Base-by-base conservation (phyloP, 2,329 filamentous ascomycete genomes). In the Sporothrix curviconia region DNA sequence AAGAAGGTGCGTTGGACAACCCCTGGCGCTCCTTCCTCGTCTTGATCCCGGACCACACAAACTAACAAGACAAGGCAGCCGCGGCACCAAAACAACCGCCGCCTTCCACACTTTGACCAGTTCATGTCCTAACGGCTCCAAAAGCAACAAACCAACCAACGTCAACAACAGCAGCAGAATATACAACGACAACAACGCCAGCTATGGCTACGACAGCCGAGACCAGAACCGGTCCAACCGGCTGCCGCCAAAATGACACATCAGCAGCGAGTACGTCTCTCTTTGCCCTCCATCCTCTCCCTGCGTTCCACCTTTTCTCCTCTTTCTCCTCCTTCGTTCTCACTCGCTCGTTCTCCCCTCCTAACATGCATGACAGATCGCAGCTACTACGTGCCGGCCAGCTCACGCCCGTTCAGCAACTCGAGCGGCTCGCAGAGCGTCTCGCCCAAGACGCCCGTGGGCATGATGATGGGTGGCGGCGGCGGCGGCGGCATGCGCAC, bases 401-500 rank as follows among this genome's bases (percentile, higher is more conserved):
- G 67, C 71, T 86, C 57, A 89, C 85, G 11, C 85, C 85, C 51
- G 74, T 80, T n/a, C 51, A 89, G 84, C 69, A 78, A 78, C 57
- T 78, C 78, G 22, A 80, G 78, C 63, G 79, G 79, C 52, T 84
- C 83, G 40, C 79, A 77, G 61, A 81, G 79, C 58, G 75, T 80
- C 25, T 89, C 87, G n/a, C 86, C 86, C 7, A 75, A 78, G 56
- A 83, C 81, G 14, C 78, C 81, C 25, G 74, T 71, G 58, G 76
- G 68, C 52, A 71, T 71, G 55, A 51, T 51, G 34, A 39, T 51
- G 22, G 53, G n/a, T n/a, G n/a, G n/a, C n/a, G n/a, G n/a, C n/a
- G n/a, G n/a, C n/a, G n/a, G n/a, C n/a, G n/a, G 76, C 3, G 19
- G 25, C 15, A n/a, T 53, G 37, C 37, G 50, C 25, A 53, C 49